Evolutionary conservation across 441 rosid genomes (phyloP).

Genomic region (Erysimum cheiri): DNA sequence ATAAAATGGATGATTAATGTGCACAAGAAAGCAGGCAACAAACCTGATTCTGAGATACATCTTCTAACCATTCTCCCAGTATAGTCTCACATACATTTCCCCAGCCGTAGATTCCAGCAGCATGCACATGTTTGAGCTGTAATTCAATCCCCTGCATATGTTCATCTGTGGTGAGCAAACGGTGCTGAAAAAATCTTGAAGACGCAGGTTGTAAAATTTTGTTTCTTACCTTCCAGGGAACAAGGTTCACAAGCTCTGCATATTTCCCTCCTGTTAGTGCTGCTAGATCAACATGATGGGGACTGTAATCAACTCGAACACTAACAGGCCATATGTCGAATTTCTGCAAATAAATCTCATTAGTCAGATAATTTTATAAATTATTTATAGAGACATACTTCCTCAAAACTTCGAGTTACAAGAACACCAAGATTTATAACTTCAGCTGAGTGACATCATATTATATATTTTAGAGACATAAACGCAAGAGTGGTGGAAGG

Average conservation of each 20-base stretch:
- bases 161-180: conserved; percentile 42
- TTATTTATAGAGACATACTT: conserved; percentile 16
- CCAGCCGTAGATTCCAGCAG: conserved; percentile 96
- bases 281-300: conserved; percentile 83
- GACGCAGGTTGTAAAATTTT: neutral
- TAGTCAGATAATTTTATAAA: conserved; percentile 46
- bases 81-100: conserved; percentile 85
- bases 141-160: conserved; percentile 90
- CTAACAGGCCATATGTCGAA: conserved; percentile 86
- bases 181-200: conserved; percentile 21
- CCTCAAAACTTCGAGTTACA: conserved; percentile 16
- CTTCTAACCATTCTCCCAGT: conserved; percentile 98
- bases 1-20: conserved; percentile 18
- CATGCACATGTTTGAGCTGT: conserved; percentile 91
- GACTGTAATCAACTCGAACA: conserved; percentile 94
- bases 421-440: conserved; percentile 18
- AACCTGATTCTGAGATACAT: conserved; percentile 98
- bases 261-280: conserved; percentile 92
- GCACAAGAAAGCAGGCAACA: conserved; percentile 23
- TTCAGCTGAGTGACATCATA: conserved; percentile 23
- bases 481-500: neutral
- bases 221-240: conserved; percentile 91
- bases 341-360: conserved; percentile 63
- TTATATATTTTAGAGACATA: conserved; percentile 9
- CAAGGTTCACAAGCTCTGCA: conserved; percentile 93